Conservation (phyloP, 306 rosid species). For the Myrica gale region DNA sequence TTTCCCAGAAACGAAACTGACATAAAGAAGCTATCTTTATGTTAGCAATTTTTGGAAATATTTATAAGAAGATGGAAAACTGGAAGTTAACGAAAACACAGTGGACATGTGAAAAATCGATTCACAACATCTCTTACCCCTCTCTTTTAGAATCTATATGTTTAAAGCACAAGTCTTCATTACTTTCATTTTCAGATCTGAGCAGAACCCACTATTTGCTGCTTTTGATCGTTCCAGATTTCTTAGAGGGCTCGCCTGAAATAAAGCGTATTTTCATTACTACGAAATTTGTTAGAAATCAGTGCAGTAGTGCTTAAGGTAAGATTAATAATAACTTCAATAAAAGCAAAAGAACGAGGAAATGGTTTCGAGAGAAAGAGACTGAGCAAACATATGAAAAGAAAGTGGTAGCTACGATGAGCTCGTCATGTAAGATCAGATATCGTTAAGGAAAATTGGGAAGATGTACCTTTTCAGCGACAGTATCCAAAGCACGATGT, state of each 20-base stretch:
- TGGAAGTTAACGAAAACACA: no score
- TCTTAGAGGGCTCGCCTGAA: no score
- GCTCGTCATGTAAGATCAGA: no score
- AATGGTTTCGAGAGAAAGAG: background rate
- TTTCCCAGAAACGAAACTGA: background rate
- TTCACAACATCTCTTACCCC: background rate
- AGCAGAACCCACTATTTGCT: slow-evolving; percentile 39
- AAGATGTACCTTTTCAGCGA: background rate
- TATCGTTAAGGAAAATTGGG: no score
- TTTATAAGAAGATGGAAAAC: no score
- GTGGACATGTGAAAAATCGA: background rate
- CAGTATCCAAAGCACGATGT: slow-evolving; percentile 1
- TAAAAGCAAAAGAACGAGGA: no score
- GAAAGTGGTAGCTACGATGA: background rate
- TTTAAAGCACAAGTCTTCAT: background rate
- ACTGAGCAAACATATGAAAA: background rate
- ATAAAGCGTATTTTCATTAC: no score
- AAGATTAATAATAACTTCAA: no score
- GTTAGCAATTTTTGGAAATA: background rate
- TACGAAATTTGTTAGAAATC: no score
- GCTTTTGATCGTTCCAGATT: slow-evolving; percentile 28
- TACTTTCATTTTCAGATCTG: slow-evolving; percentile 30
- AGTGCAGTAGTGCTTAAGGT: background rate
- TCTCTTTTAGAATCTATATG: background rate
- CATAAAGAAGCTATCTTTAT: background rate